Evolutionary conservation across 768 basidiomycete species (phyloP), one percentile per base, ranked within the genome.

Genomic region (Leccinellum luteum): DNA sequence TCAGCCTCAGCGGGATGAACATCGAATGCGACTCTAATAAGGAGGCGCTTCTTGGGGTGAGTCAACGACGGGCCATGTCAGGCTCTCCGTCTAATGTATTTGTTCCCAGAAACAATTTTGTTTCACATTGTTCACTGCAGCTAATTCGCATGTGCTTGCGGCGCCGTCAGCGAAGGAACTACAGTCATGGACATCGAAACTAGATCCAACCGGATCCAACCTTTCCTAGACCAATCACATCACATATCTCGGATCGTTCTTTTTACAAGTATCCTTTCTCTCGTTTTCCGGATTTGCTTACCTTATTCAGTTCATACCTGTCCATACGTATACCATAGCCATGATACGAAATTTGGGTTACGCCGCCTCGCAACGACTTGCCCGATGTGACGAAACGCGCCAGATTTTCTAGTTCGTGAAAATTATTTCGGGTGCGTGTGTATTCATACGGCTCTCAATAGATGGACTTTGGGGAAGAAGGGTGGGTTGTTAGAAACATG

Each of bases 71-170:
- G 30, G n/a, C 6, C 1, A 8, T 19, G 21, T 28, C 28, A 13
- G 28, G 13, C 7, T 44, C 30, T 34, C 57, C 12, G 17, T 38
- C 55, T 64, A 41, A 62, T 51, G 15, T 50, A 8, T 56, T 47
- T 50, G 54, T 21, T 49, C 27, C 30, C 68, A 94, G 94, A 91
- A 87, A 80, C 85, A 80, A 32, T 88, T 86, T 72, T 89, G 87
- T 14, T 95, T 97, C 73, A 94, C 92, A 13, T 81, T 97, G 31
- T 96, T 95, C 74, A 94, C 94, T 2, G 80, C 91, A 13, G 90
- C 91, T 8, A 96, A 97, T 71, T 94, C 94, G 25, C 89, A 94
- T 75, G 92, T 91, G 35, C 80, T 97, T 10, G 87, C 90, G 9
- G 92, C 94, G 32, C 83, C 87, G 3, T 91, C 79, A 66, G 73